Evolutionary conservation across 2,329 filamentous ascomycete genomes (phyloP).

Genomic region (Penicillium sp.): DNA sequence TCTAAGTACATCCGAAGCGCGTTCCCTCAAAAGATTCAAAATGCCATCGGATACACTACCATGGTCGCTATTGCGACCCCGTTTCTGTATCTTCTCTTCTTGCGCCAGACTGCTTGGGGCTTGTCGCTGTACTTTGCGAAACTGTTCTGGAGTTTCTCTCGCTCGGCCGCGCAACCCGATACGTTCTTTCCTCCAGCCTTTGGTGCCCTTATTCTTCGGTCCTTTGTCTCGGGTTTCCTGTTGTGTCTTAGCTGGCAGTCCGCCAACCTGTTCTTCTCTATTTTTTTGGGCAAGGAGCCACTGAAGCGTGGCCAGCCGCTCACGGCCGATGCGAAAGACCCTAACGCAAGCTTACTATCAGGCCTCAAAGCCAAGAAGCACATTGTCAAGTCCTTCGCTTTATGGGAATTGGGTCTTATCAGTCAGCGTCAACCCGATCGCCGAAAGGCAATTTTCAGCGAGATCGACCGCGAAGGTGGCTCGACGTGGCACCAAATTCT

Average conservation of each 20-base stretch:
- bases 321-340: constrained; percentile 78
- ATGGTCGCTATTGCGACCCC: constrained; percentile 44
- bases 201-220: constrained; percentile 53
- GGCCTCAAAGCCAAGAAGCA: constrained; percentile 80
- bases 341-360: constrained; percentile 80
- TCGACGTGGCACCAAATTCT: constrained; percentile 77
- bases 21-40: constrained; percentile 26
- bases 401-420: constrained; percentile 85
- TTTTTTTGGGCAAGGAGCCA: constrained; percentile 74
- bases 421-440: constrained; percentile 67
- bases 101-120: constrained; percentile 62
- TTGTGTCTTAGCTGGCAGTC: constrained; percentile 69
- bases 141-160: constrained; percentile 68
- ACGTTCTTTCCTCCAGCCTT: constrained; percentile 49
- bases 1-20: constrained; percentile 34
- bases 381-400: constrained; percentile 71
- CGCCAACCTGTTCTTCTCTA: constrained; percentile 69
- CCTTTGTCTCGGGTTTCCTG: constrained; percentile 57
- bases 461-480: constrained; percentile 75
- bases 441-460: constrained; percentile 74
- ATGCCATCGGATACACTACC: constrained; percentile 33
- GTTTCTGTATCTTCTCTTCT: constrained; percentile 55
- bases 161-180: constrained; percentile 57
- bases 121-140: constrained; percentile 65
- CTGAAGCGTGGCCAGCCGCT: constrained; percentile 79